Conservation (phyloP, 371 early-diverging fungal species). For the Apophysomyces elegans region DNA sequence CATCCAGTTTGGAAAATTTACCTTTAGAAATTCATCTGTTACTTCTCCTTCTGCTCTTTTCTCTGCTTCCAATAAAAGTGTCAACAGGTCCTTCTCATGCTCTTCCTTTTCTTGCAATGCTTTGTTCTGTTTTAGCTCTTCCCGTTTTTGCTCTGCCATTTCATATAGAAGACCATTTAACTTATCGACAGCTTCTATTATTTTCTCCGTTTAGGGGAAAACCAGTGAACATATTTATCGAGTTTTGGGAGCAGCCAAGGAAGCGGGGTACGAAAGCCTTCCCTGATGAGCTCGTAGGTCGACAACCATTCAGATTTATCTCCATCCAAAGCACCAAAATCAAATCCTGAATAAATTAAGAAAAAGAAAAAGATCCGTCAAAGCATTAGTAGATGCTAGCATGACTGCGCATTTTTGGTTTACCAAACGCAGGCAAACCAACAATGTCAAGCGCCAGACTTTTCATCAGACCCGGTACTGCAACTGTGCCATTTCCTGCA, state of each 20-base stretch:
- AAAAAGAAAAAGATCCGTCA: not conserved
- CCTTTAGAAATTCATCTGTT: constrained; percentile 29
- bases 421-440: constrained; percentile 43
- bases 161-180: constrained; percentile 7
- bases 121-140: not conserved
- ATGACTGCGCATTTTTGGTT: not conserved
- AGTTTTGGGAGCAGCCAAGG: constrained; percentile 10
- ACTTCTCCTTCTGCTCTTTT: constrained; percentile 20
- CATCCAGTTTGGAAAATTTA: not conserved
- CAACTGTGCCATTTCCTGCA: constrained; percentile 9
- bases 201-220: not conserved
- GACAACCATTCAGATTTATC: constrained; percentile 33
- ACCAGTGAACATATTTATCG: not conserved
- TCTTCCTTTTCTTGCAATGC: constrained; percentile 11
- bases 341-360: constrained; percentile 24
- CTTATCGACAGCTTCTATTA: constrained; percentile 10
- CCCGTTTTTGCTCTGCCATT: constrained; percentile 11
- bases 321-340: constrained; percentile 30
- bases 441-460: constrained; percentile 38
- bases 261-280: constrained; percentile 19
- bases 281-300: constrained; percentile 24
- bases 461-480: constrained; percentile 22
- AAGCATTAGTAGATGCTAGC: no score
- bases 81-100: constrained; percentile 38
- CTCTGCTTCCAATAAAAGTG: constrained; percentile 42